Conservation (phyloP, 1,139 yeast genomes). For the Kurtzmaniella natalensis region DNA sequence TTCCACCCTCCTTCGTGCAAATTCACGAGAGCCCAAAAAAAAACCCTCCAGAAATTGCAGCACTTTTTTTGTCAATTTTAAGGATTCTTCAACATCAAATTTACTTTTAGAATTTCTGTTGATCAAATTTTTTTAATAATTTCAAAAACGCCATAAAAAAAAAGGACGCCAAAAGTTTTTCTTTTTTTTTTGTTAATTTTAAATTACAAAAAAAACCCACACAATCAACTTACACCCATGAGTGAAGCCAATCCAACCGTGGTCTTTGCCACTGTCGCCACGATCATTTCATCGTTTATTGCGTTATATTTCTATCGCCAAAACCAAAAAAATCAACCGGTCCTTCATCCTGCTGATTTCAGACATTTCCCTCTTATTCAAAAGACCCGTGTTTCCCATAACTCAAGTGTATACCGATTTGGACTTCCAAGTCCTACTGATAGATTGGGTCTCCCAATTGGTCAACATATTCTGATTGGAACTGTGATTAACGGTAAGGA, state of each 20-base stretch:
- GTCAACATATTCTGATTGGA: constrained; percentile 83
- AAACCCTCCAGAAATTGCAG: no score
- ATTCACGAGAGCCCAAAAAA: no score
- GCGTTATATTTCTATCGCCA: constrained; percentile 35
- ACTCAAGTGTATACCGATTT: constrained; percentile 81
- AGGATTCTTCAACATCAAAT: not conserved
- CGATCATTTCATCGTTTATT: constrained; percentile 35
- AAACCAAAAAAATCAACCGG: constrained; percentile 38
- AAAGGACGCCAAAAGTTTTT: no score
- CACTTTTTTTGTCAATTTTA: no score
- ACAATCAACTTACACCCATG: not conserved
- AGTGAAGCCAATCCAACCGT: constrained; percentile 34
- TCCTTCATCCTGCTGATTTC: constrained; percentile 62
- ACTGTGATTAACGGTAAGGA: constrained; percentile 70
- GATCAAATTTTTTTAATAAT: no score
- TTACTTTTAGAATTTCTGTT: no score
- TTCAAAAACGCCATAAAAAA: no score
- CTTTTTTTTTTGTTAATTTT: not conserved
- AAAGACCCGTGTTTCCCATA: constrained; percentile 75
- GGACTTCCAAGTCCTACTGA: constrained; percentile 75
- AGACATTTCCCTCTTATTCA: constrained; percentile 80
- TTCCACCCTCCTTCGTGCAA: no score
- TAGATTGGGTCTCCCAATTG: constrained; percentile 86
- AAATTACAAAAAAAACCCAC: not conserved
- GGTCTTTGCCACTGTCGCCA: constrained; percentile 39